phyloP scores from a whole-genome alignment of 768 basidiomycete species.

The Boletus insuetus region DNA sequence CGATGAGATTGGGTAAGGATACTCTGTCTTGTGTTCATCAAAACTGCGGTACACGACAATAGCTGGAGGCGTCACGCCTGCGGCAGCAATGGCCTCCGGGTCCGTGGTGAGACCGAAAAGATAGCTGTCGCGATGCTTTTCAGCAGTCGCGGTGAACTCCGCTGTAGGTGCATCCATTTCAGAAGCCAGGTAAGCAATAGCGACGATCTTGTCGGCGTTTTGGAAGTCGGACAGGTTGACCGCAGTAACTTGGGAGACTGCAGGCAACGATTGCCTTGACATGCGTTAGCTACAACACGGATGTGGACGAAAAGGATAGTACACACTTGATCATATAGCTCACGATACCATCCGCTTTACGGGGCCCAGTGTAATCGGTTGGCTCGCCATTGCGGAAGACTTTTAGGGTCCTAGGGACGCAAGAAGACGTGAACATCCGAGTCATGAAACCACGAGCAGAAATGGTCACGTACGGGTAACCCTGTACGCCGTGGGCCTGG shows the following conservation, averaged over 20 bases:
- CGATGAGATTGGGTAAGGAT: slow-evolving; percentile 58
- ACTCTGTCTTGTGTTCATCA: slow-evolving; percentile 76
- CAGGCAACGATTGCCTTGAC: slow-evolving; percentile 84
- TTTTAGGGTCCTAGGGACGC: slow-evolving; percentile 63
- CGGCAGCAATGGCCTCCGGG: slow-evolving; percentile 59
- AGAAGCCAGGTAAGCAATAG: slow-evolving; percentile 79
- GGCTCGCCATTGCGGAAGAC: slow-evolving; percentile 85
- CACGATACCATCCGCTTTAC: slow-evolving; percentile 94
- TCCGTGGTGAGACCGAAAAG: slow-evolving; percentile 89
- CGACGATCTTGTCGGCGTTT: slow-evolving; percentile 86
- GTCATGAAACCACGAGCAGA: background rate
- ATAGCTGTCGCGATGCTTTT: slow-evolving; percentile 87
- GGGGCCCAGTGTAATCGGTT: slow-evolving; percentile 80
- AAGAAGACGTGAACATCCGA: background rate
- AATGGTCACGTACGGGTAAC: slow-evolving; percentile 76
- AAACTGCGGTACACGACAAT: slow-evolving; percentile 90
- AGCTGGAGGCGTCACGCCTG: slow-evolving; percentile 75
- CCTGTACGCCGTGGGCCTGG: slow-evolving; percentile 80
- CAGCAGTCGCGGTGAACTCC: slow-evolving; percentile 78
- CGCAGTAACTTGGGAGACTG: slow-evolving; percentile 78
- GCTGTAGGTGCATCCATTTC: slow-evolving; percentile 64
- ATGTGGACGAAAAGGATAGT: background rate
- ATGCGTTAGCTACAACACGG: slow-evolving; percentile 5
- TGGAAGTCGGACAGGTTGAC: slow-evolving; percentile 83
- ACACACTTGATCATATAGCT: slow-evolving; percentile 94